Evolutionary conservation across 1,284 basidiomycete genomes (phyloP).

Genomic region (Schizophyllum commune): DNA sequence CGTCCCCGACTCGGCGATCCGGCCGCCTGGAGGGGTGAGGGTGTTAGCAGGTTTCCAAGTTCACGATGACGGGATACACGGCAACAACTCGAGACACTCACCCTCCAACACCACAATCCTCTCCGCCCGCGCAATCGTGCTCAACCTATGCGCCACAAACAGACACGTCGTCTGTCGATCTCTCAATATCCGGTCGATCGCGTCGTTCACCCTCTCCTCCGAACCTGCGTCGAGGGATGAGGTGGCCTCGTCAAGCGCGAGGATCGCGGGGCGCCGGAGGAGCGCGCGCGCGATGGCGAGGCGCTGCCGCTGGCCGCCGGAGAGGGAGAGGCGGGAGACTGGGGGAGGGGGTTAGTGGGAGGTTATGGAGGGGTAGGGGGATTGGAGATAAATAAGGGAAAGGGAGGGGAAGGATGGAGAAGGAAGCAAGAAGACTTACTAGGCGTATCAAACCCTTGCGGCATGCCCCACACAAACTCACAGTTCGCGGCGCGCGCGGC

Average conservation of each 20-base stretch:
- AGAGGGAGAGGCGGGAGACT: conserved; percentile 72
- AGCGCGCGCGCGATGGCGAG: conserved; percentile 77
- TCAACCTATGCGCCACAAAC: conserved; percentile 83
- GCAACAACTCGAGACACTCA: conserved; percentile 17
- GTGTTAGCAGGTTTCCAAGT: background rate
- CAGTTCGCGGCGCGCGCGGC: conserved; percentile 92
- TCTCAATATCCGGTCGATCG: conserved; percentile 80
- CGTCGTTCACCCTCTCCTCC: conserved; percentile 85
- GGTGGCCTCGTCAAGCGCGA: conserved; percentile 80
- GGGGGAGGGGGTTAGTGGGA: conserved; percentile 1
- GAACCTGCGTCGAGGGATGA: conserved; percentile 84
- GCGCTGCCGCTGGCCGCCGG: conserved; percentile 69
- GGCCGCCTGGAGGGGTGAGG: conserved; percentile 45
- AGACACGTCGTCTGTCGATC: conserved; percentile 78
- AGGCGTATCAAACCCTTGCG: conserved; percentile 50
- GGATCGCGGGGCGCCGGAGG: conserved; percentile 76
- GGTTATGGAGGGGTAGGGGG: conserved; percentile 1
- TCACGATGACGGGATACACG: background rate
- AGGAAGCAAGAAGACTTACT: conserved; percentile 19
- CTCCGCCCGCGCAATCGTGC: conserved; percentile 80
- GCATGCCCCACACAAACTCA: conserved; percentile 91
- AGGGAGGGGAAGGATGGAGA: background rate
- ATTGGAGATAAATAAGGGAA: background rate
- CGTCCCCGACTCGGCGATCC: conserved; percentile 77
- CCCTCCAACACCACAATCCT: conserved; percentile 83